These are phyloP conservation scores for Astrothelium subdiscretum DNA, from an alignment of 495 filamentous ascomycete genomes.

Conservation along the genomic window DNA sequence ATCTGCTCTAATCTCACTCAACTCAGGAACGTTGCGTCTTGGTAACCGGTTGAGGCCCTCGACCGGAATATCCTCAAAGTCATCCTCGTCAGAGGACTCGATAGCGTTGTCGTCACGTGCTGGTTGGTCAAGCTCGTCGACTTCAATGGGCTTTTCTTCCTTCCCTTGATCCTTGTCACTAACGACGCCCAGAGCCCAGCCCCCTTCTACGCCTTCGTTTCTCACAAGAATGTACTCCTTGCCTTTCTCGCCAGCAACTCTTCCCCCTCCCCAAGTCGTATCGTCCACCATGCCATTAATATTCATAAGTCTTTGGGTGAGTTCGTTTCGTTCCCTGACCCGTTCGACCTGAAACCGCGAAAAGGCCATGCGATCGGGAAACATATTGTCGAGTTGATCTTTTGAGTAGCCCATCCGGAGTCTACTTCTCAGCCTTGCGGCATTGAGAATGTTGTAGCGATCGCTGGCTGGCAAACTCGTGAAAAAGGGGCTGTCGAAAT, in stretches of 20 bases:
- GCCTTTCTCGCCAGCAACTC: slow-evolving; percentile 81
- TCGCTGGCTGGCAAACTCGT: slow-evolving; percentile 77
- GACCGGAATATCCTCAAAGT: slow-evolving; percentile 92
- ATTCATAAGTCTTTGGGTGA: slow-evolving; percentile 94
- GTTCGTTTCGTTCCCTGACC: slow-evolving; percentile 78
- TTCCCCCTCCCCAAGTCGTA: slow-evolving; percentile 45
- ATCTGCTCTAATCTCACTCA: slow-evolving; percentile 19
- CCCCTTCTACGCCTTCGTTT: slow-evolving; percentile 87
- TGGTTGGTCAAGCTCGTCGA: slow-evolving; percentile 59
- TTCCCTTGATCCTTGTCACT: slow-evolving; percentile 59
- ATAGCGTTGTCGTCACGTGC: slow-evolving; percentile 40
- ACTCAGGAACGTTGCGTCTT: slow-evolving; percentile 32
- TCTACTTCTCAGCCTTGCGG: slow-evolving; percentile 72
- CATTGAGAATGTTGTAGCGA: slow-evolving; percentile 94
- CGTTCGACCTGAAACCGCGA: slow-evolving; percentile 92
- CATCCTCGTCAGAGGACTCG: slow-evolving; percentile 53
- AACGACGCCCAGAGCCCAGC: slow-evolving; percentile 94
- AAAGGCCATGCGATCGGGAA: slow-evolving; percentile 96
- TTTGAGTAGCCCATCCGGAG: slow-evolving; percentile 93
- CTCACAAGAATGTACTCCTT: slow-evolving; percentile 93
- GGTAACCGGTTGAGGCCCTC: slow-evolving; percentile 86
- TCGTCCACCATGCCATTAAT: slow-evolving; percentile 79
- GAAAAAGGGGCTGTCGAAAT: slow-evolving; percentile 92
- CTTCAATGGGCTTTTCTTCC: slow-evolving; percentile 75
- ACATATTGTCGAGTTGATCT: slow-evolving; percentile 91